phyloP scores from a whole-genome alignment of 108 stramenopile genomes.

The Poteriospumella lacustris region DNA sequence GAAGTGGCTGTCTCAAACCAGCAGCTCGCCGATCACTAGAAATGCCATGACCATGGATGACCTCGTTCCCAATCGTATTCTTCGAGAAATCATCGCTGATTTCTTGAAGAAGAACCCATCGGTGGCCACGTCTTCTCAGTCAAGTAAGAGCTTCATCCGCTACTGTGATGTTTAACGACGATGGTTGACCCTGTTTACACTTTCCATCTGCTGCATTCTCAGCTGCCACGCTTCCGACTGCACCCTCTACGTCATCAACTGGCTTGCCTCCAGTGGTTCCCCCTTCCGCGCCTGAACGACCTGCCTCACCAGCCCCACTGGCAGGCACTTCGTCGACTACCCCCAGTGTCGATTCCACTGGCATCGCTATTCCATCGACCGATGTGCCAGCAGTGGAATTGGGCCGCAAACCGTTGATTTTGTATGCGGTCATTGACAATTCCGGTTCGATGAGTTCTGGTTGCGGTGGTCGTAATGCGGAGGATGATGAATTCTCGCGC shows the following conservation, averaged over 20 bases:
- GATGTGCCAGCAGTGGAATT: not conserved
- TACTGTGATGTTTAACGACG: not conserved
- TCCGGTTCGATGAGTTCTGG: not conserved
- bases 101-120: not conserved
- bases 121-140: not conserved
- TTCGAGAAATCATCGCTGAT: not conserved
- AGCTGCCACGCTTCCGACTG: too few species aligned
- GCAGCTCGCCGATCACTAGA: conserved; percentile 49
- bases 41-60: conserved; percentile 32
- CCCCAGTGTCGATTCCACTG: too few species aligned
- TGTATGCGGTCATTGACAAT: not conserved
- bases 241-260: too few species aligned
- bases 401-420: not conserved
- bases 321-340: too few species aligned
- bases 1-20: conserved; percentile 38
- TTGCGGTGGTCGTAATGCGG: not conserved
- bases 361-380: too few species aligned
- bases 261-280: too few species aligned
- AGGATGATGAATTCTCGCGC: not conserved
- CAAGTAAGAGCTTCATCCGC: too few species aligned
- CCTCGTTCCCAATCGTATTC: conserved; percentile 26
- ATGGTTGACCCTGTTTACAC: too few species aligned
- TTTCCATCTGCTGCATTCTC: too few species aligned
- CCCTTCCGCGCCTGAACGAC: too few species aligned
- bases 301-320: too few species aligned